Evolutionary conservation across 2,329 filamentous ascomycete species (phyloP).

Genomic region (Keithomyces neogunnii): DNA sequence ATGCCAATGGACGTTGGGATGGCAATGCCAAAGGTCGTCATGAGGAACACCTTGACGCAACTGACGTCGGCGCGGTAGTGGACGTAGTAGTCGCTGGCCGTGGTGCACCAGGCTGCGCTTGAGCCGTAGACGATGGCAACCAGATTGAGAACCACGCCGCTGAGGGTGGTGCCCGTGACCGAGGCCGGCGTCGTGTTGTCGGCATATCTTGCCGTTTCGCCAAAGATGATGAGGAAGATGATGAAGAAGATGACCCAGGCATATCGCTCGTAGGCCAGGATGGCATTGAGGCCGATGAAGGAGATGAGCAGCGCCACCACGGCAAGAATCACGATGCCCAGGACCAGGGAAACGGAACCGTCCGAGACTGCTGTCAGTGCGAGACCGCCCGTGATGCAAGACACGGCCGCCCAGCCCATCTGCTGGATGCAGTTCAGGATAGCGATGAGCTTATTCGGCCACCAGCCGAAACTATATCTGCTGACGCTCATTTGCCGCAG

Average conservation of each 20-base stretch:
- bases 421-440: conserved; percentile 26
- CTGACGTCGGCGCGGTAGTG: conserved; percentile 38
- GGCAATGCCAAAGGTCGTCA: conserved; percentile 38
- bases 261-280: conserved; percentile 42
- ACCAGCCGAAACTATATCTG: conserved; percentile 42
- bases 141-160: conserved; percentile 31
- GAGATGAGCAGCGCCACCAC: conserved; percentile 40
- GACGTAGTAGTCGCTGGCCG: conserved; percentile 19
- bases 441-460: conserved; percentile 40
- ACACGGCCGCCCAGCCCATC: conserved; percentile 44
- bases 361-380: conserved; percentile 37
- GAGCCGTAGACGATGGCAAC: conserved; percentile 38
- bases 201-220: conserved; percentile 32
- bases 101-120: conserved; percentile 40
- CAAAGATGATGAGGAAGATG: conserved; percentile 41
- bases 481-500: conserved; percentile 42
- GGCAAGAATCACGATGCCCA: conserved; percentile 45
- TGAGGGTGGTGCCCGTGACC: conserved; percentile 25
- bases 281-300: conserved; percentile 40
- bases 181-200: conserved; percentile 26
- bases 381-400: conserved; percentile 42
- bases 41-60: conserved; percentile 36
- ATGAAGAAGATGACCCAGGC: conserved; percentile 39
- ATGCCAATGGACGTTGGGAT: conserved; percentile 41
- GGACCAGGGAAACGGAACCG: conserved; percentile 34